Evolutionary conservation across 495 filamentous ascomycete genomes (phyloP).

Genomic region (Daldinia vernicosa): DNA sequence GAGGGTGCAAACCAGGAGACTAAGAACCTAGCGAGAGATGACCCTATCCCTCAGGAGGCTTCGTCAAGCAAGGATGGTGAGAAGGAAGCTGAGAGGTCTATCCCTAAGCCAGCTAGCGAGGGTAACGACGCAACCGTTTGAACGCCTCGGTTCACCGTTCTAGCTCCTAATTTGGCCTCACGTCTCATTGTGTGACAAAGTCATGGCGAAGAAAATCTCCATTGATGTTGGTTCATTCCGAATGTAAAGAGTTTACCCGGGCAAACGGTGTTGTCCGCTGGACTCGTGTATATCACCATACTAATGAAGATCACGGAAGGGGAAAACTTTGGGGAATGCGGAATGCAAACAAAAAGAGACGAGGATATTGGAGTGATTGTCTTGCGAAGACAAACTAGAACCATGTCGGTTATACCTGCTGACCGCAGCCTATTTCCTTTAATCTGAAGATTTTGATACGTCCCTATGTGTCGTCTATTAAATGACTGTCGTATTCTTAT

Average conservation of each 20-base stretch:
- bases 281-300: constrained; percentile 38
- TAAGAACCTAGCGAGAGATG: constrained; percentile 50
- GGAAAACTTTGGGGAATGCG: constrained; percentile 27
- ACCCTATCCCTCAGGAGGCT: constrained; percentile 57
- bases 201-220: constrained; percentile 27
- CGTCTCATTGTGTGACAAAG: constrained; percentile 7
- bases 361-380: constrained; percentile 28
- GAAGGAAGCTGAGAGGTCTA: constrained; percentile 63
- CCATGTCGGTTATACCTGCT: constrained; percentile 37
- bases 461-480: neutral
- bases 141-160: neutral
- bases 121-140: constrained; percentile 69
- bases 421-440: constrained; percentile 37
- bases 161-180: constrained; percentile 9
- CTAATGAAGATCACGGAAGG: constrained; percentile 40
- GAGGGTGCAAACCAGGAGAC: constrained; percentile 78
- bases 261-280: constrained; percentile 17
- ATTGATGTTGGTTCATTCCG: constrained; percentile 21
- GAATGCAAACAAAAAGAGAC: constrained; percentile 25
- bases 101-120: constrained; percentile 79
- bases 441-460: constrained; percentile 28
- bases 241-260: constrained; percentile 18
- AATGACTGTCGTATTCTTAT: neutral
- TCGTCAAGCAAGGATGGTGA: constrained; percentile 72
- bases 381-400: constrained; percentile 21